phyloP scores from a whole-genome alignment of 2,329 filamentous ascomycete species.

The Xylaria sp. region DNA sequence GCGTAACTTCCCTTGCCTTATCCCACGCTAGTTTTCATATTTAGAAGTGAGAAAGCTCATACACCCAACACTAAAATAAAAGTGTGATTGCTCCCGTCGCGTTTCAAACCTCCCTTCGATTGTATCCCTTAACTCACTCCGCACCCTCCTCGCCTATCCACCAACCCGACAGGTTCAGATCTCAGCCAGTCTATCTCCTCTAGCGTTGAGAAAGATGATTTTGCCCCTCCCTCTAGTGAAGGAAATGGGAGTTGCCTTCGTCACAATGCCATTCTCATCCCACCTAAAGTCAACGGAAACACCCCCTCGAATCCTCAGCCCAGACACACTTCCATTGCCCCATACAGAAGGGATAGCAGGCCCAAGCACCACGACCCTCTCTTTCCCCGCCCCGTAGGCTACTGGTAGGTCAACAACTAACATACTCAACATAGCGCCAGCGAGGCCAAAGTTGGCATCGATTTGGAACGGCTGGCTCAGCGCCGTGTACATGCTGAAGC shows the following conservation, averaged over 20 bases:
- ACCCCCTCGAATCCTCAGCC: conserved; percentile 52
- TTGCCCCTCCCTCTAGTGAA: not conserved
- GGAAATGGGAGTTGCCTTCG: conserved; percentile 1
- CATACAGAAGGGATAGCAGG: conserved; percentile 54
- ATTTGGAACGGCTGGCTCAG: conserved; percentile 59
- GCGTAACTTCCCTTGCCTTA: no score
- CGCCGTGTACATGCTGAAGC: conserved; percentile 57
- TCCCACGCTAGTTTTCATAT: no score
- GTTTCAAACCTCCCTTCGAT: no score
- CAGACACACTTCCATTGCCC: conserved; percentile 51
- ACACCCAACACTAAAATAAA: no score
- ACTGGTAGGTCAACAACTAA: conserved; percentile 55
- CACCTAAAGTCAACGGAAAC: conserved; percentile 51
- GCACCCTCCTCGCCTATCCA: no score
- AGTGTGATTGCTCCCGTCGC: no score
- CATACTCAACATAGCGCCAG: conserved; percentile 57
- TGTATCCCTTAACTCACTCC: no score
- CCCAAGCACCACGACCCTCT: conserved; percentile 50
- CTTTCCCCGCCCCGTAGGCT: conserved; percentile 22
- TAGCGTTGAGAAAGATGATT: conserved; percentile 14
- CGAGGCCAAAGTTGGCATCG: conserved; percentile 62
- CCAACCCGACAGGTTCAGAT: not conserved
- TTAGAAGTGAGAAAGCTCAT: no score
- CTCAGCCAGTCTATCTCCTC: conserved; percentile 9
- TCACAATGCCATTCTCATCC: conserved; percentile 40